Percentiles rank a stretch among this genome's conserved stretches.
These are phyloP conservation scores for Penicillium paxilli DNA, from an alignment of 495 filamentous ascomycete genomes.

Conservation along the genomic window DNA sequence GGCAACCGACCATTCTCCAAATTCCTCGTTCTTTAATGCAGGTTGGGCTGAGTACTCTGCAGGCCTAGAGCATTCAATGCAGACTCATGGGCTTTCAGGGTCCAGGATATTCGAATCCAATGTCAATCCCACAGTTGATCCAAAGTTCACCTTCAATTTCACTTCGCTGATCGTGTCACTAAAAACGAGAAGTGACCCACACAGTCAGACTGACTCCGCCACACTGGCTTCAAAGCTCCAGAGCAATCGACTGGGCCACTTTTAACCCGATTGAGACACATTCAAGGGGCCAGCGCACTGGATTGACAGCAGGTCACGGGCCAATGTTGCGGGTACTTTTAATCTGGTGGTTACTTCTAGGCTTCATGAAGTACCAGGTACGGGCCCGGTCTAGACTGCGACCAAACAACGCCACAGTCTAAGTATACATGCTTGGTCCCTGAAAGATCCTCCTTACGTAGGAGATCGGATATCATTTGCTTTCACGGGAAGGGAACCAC, in stretches of 20 bases:
- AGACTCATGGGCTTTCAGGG: no score
- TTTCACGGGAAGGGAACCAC: neutral
- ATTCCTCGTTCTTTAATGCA: neutral
- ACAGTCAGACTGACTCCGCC: slow-evolving; percentile 25
- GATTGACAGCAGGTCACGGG: neutral
- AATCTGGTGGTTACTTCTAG: neutral
- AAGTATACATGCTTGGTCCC: slow-evolving; percentile 7
- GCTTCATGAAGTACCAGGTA: neutral
- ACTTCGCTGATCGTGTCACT: neutral
- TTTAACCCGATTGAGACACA: neutral
- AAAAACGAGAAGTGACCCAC: neutral
- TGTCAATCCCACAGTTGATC: neutral
- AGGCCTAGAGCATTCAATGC: no score
- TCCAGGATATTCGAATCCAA: no score
- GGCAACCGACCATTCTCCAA: slow-evolving; percentile 31
- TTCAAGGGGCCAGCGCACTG: neutral
- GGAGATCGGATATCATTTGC: neutral
- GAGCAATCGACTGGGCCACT: neutral
- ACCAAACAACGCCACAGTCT: neutral
- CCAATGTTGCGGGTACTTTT: neutral
- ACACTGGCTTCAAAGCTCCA: slow-evolving; percentile 35
- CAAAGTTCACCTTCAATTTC: neutral
- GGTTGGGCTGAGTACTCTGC: neutral
- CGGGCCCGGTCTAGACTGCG: neutral
- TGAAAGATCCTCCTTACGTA: slow-evolving; percentile 10